Percentiles rank a stretch among this genome's conserved stretches.
phyloP scores from a whole-genome alignment of 768 basidiomycete genomes.

The Termitomyces sp. region DNA sequence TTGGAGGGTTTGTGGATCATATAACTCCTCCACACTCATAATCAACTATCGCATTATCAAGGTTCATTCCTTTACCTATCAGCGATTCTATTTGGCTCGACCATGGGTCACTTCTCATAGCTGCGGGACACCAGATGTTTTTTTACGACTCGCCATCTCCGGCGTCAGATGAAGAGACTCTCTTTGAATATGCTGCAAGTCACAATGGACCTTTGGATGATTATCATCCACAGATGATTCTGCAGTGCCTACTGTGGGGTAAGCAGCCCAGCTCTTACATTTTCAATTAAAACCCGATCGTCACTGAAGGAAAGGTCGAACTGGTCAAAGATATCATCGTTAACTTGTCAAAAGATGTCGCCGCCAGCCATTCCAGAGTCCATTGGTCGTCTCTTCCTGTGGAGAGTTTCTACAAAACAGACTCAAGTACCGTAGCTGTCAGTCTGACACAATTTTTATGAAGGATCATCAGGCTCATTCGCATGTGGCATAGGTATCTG shows the following conservation, averaged over 20 bases:
- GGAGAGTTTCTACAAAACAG: conserved; percentile 48
- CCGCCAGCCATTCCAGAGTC: conserved; percentile 16
- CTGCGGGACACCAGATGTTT: conserved; percentile 77
- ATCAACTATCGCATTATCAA: conserved; percentile 21
- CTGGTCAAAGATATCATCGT: conserved; percentile 79
- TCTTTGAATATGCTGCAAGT: conserved; percentile 80
- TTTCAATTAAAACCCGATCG: neutral
- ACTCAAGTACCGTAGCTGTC: conserved; percentile 14
- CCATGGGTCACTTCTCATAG: conserved; percentile 76
- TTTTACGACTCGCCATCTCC: conserved; percentile 55
- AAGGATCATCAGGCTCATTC: neutral
- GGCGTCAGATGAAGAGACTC: conserved; percentile 32
- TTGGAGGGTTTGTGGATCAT: conserved; percentile 49
- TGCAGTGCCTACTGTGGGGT: conserved; percentile 95
- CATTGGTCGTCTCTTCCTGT: conserved; percentile 49
- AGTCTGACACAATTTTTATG: neutral
- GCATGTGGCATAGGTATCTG: conserved; percentile 1
- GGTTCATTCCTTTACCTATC: conserved; percentile 74
- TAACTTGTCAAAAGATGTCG: conserved; percentile 47
- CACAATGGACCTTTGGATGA: conserved; percentile 85
- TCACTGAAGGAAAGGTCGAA: conserved; percentile 65
- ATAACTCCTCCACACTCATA: neutral
- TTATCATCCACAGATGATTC: conserved; percentile 89
- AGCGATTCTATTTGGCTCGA: conserved; percentile 90
- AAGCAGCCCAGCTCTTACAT: neutral